Conservation (phyloP, 1,139 yeast genomes). For the Magnusiomyces fungicola region DNA sequence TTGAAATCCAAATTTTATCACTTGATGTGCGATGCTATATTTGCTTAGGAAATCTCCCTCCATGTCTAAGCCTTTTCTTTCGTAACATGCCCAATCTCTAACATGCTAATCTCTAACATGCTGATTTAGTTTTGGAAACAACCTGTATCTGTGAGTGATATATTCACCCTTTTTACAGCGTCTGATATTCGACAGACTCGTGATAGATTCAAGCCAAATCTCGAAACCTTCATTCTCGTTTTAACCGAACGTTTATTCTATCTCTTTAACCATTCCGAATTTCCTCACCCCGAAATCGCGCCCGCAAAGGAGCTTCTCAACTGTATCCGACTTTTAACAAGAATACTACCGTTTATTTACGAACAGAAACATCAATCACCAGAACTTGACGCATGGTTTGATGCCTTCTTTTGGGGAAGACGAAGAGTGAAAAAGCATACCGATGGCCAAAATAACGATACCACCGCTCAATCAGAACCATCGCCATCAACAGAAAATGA, state of each 20-base stretch:
- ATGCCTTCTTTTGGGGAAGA: slow-evolving; percentile 41
- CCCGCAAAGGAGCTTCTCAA: slow-evolving; percentile 40
- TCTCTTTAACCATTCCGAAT: slow-evolving; percentile 24
- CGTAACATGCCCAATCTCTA: too few relatives aligned
- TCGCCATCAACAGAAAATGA: neutral
- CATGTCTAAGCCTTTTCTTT: too few relatives aligned
- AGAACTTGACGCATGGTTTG: slow-evolving; percentile 32
- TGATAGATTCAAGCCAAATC: slow-evolving; percentile 50
- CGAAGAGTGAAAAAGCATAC: slow-evolving; percentile 8
- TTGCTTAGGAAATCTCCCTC: too few relatives aligned
- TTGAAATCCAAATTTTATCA: slow-evolving; percentile 1
- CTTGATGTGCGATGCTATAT: too few relatives aligned
- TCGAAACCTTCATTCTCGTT: slow-evolving; percentile 45
- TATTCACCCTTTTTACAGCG: slow-evolving; percentile 49
- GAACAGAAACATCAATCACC: slow-evolving; percentile 34
- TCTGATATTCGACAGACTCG: slow-evolving; percentile 55
- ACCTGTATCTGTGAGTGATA: slow-evolving; percentile 44
- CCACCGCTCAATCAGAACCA: slow-evolving; percentile 9
- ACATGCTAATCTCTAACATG: too few relatives aligned
- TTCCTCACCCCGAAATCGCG: slow-evolving; percentile 25
- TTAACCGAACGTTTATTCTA: slow-evolving; percentile 34
- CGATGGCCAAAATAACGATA: too few relatives aligned
- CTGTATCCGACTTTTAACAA: slow-evolving; percentile 58
- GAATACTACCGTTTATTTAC: slow-evolving; percentile 59
- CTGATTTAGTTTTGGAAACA: slow-evolving; percentile 36